Evolutionary conservation across 495 filamentous ascomycete species (phyloP), one percentile per base, ranked within the genome.

Genomic region (Hypoxylon crocopeplum): DNA sequence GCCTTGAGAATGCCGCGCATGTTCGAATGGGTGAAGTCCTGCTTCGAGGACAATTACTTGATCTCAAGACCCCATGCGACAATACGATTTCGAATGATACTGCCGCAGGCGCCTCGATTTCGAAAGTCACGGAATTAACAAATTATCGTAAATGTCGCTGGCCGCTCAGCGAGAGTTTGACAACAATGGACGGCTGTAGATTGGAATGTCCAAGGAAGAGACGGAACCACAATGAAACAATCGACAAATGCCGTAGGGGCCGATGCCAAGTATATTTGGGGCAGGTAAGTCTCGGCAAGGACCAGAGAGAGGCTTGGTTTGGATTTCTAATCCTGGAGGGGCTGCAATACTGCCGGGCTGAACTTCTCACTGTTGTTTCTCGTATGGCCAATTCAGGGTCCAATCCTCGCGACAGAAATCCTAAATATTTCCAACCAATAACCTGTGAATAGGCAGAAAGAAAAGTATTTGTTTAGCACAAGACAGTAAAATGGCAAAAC

Each of bases 1-100:
- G 65, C 45, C 50, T 61, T 56, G 29, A 70, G 34, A 25, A 67
- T 56, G 59, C 66, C 41, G 36, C 58, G 68, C 68, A 70, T 70
- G 22, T 57, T 70, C 29, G 19, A 52, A 46, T 42, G 25, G 40
- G 50, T 58, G 38, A 66, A 36, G 62, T 59, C 64, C 68, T 58
- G 55, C 58, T 61, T 21, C 37, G 44, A 56, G 56, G 66, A 67
- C 45, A 51, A 65, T 48, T 13, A 41, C 24, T 59, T 33, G 25
- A 40, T 52, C 27, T 66, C 55, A 65, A 58, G 62, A 68, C 67
- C 56, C 66, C 69, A 71, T 71, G 38, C 57, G 63, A 58, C 62
- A 32, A 36, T 33, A 32, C 42, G 6, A 41, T 60, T 59, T 19
- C 7, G n/a, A 34, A 17, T 39, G 12, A 1, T 50, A 44, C 47